A percentile compares a stretch with the other conserved stretches of the same genome.
Evolutionary conservation across 139 green algal species (phyloP).

Genomic region (Chlorella sp.): DNA sequence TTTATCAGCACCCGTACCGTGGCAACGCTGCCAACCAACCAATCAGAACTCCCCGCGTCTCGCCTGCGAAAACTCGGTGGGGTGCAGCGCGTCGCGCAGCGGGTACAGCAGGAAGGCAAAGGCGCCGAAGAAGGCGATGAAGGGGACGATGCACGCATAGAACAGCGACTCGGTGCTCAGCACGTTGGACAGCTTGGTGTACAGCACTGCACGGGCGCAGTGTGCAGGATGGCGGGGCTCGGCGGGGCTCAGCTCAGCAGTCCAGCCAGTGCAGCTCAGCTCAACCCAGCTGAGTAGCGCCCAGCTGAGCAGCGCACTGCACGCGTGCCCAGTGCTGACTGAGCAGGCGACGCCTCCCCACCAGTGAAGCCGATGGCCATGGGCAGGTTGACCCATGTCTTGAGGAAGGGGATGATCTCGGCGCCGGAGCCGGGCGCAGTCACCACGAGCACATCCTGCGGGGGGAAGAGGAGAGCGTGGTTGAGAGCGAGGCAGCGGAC

Average conservation of each 20-base stretch:
- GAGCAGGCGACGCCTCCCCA: too few relatives aligned
- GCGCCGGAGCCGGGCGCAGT: constrained; percentile 95
- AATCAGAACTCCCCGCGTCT: too few relatives aligned
- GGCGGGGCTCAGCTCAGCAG: too few relatives aligned
- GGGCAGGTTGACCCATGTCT: constrained; percentile 97
- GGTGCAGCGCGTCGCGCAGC: constrained; percentile 88
- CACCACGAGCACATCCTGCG: constrained; percentile 96
- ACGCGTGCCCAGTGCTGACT: too few relatives aligned
- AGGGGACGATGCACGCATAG: constrained; percentile 98
- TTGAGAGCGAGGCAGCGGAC: constrained; percentile 54
- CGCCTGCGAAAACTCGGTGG: too few relatives aligned
- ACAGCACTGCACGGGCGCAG: too few relatives aligned
- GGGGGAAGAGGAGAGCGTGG: constrained; percentile 54
- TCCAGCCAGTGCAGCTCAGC: too few relatives aligned
- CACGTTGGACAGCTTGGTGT: constrained; percentile 83
- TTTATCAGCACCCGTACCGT: too few relatives aligned
- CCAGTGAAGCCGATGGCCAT: constrained; percentile 96
- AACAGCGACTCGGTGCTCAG: constrained; percentile 90
- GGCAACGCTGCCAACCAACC: too few relatives aligned
- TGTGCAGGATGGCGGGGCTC: too few relatives aligned
- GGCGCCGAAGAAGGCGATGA: constrained; percentile 96
- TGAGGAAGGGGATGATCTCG: constrained; percentile 99
- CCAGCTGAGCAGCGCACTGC: too few relatives aligned
- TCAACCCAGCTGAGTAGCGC: too few relatives aligned
- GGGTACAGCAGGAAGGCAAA: constrained; percentile 98